Evolutionary conservation across 305 asterid species (phyloP), one percentile per base, ranked within the genome.

Genomic region (Fraxinus floribunda): DNA sequence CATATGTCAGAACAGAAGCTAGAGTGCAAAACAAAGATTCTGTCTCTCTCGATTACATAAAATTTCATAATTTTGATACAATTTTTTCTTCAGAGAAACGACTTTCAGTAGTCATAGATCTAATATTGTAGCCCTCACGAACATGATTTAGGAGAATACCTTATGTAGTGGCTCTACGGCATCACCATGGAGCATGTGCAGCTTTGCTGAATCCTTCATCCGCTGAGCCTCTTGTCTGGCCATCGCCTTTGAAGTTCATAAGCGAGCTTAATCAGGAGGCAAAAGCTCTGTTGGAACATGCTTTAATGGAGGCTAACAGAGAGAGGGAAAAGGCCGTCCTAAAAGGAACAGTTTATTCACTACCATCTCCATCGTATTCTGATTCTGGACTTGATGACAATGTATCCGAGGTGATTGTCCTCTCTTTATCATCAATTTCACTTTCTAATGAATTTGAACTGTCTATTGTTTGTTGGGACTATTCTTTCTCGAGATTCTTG

Each of bases 211-310:
- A 97, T 84, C 99, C 99, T 78, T 88, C 97, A 20, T 91, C 99
- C 9, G 93, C 98, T 7, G 98, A 91, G 91, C 99, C 99, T 78
- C 95, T 97, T 22, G 97, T 93, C 9, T 97, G 99, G 98, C 99
- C 98, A 2, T 94, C 99, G 8, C 95, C 97, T 75, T 82, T 93
- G 80, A 97, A 97, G 85, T 90, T 97, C 89, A 93, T 97, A 38
- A 91, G 95, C 38, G 98, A 94, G 86, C 97, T 97, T 66, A 93
- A 93, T 81, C 90, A 89, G 60, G 99, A 97, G 57, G 95, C 97
- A 3, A 97, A 93, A 84, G 88, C 90, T 77, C 88, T 97, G 68
- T 84, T 97, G 79, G 98, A 97, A 80, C 87, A 78, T 4, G 98
- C 98, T 30, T 84, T 97, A 70, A 92, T 94, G 97, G 94, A 91